Percentiles rank a stretch among this genome's conserved stretches.
phyloP scores from a whole-genome alignment of 164 flowering plant species.

The Kalanchoe fedtschenkoi region DNA sequence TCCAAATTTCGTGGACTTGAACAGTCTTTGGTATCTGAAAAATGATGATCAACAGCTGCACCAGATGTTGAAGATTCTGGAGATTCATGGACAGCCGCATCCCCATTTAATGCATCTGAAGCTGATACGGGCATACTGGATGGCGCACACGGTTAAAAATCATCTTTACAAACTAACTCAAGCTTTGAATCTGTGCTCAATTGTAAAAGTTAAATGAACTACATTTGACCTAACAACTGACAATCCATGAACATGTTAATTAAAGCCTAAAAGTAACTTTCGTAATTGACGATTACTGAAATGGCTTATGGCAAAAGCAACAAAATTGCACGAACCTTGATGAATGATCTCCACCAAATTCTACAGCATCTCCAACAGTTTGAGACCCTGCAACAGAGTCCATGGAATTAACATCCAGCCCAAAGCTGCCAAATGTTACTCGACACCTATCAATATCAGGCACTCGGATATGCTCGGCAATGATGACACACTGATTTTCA shows the following conservation, averaged over 20 bases:
- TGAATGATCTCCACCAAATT: constrained; percentile 31
- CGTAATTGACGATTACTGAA: neutral
- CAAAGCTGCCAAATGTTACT: constrained; percentile 88
- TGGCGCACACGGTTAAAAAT: neutral
- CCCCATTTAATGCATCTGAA: constrained; percentile 25
- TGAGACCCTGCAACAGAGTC: constrained; percentile 24
- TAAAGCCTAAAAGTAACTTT: too few relatives aligned
- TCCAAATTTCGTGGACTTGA: constrained; percentile 43
- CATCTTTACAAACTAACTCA: neutral
- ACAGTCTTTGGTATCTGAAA: constrained; percentile 40
- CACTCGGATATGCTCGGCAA: constrained; percentile 81
- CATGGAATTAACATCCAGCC: constrained; percentile 36
- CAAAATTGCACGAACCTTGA: constrained; percentile 38
- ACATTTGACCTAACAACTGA: too few relatives aligned
- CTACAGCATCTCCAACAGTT: constrained; percentile 24
- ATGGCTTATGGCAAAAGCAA: neutral
- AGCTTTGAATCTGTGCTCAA: neutral
- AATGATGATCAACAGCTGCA: constrained; percentile 35
- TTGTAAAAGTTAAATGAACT: too few relatives aligned
- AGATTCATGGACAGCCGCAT: constrained; percentile 43
- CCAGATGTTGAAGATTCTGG: constrained; percentile 44
- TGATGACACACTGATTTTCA: constrained; percentile 74
- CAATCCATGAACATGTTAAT: too few relatives aligned
- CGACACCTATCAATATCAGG: constrained; percentile 59
- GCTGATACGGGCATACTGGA: constrained; percentile 33